A percentile compares a stretch with the other conserved stretches of the same genome.
Evolutionary conservation across 1,284 basidiomycete species (phyloP).

Genomic region (Ustilago esculenta): DNA sequence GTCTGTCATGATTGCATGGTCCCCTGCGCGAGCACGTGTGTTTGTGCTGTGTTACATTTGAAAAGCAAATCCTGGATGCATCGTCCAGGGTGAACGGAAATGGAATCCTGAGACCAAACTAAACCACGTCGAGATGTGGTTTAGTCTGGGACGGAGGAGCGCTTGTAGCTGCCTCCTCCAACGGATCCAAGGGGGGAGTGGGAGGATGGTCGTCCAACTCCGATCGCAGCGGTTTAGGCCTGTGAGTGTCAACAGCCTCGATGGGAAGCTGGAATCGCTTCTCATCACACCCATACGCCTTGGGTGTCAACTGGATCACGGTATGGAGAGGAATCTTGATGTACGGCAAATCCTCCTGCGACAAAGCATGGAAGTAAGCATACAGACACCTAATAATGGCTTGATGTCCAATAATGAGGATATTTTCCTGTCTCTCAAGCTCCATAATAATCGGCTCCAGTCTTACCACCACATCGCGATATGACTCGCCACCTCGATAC

Average conservation of each 20-base stretch:
- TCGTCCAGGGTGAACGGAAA: too few species aligned
- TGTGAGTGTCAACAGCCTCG: constrained; percentile 65
- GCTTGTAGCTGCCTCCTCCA: constrained; percentile 44
- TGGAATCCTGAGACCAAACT: too few species aligned
- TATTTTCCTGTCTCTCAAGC: constrained; percentile 94
- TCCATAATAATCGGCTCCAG: constrained; percentile 99
- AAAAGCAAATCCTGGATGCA: too few species aligned
- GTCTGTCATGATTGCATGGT: constrained; percentile 7
- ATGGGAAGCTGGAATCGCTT: constrained; percentile 75
- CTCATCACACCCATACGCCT: constrained; percentile 98
- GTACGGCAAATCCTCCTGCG: constrained; percentile 94
- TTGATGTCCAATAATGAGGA: constrained; percentile 96
- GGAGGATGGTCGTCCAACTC: constrained; percentile 38
- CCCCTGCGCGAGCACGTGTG: too few species aligned
- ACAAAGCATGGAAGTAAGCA: constrained; percentile 91
- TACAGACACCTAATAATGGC: constrained; percentile 72
- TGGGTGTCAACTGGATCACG: constrained; percentile 95
- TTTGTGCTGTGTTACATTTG: too few species aligned
- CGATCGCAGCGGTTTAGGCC: constrained; percentile 52
- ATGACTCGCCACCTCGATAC: constrained; percentile 89
- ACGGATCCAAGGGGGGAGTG: constrained; percentile 38
- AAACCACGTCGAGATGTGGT: constrained; percentile 1
- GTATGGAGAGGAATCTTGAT: constrained; percentile 90
- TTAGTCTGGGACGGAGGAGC: constrained; percentile 38
- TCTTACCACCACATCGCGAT: constrained; percentile 88